phyloP scores from a whole-genome alignment of 345 rosid genomes.

The Camelina hispida region DNA sequence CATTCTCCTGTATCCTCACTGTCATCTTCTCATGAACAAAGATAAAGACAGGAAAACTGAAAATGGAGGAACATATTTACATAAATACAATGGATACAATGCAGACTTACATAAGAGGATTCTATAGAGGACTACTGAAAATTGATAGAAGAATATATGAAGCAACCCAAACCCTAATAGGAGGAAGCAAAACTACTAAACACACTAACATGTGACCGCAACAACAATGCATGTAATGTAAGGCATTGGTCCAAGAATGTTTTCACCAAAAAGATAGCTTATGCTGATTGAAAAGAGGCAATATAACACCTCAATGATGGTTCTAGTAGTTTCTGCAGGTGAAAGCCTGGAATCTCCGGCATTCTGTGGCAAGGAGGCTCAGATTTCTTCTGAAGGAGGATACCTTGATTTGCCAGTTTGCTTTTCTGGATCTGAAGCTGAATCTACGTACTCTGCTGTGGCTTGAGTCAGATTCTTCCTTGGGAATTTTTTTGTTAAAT shows the following conservation, averaged over 20 bases:
- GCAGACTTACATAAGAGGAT: background rate
- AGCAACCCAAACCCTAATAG: background rate
- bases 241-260: constrained; percentile 12
- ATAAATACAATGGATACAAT: no score
- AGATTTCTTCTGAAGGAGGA: constrained; percentile 89
- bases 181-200: background rate
- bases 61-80: constrained; percentile 4
- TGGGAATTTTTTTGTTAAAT: constrained; percentile 45
- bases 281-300: constrained; percentile 37
- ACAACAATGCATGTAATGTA: constrained; percentile 18
- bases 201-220: background rate
- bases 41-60: background rate
- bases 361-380: constrained; percentile 50
- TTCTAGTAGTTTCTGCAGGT: constrained; percentile 77
- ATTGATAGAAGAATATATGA: background rate
- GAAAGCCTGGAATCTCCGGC: constrained; percentile 61
- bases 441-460: constrained; percentile 59
- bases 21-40: constrained; percentile 46
- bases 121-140: no score
- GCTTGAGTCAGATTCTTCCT: constrained; percentile 65
- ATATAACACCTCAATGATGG: constrained; percentile 83
- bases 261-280: constrained; percentile 13
- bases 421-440: constrained; percentile 67
- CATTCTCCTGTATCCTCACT: constrained; percentile 54
- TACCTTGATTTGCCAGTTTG: constrained; percentile 54